Base-by-base conservation (phyloP, 306 rosid genomes). In the Glycine tomentella region DNA sequence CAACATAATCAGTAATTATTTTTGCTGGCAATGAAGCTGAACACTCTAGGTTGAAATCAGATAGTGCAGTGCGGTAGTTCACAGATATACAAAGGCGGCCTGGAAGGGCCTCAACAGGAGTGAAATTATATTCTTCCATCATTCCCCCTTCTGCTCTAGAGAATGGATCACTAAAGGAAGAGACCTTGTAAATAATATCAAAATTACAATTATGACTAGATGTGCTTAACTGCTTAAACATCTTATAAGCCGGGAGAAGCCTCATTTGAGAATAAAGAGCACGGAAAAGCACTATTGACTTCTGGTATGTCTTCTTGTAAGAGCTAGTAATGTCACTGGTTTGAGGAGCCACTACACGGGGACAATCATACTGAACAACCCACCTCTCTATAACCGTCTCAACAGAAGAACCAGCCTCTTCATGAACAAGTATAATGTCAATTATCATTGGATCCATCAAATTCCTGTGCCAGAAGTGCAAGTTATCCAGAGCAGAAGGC, bases 341-440 rank as follows among this genome's bases (percentile, higher is more conserved):
- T 72, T 83, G 97, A 81, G 88, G 89, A 84, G 89, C 78, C 80
- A 82, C 83, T 40, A 56, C 82, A 73, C 85, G 87, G 11, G 94
- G 90, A 76, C 88, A 80, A 77, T 93, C 97, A 75, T 91, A 93
- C 81, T 91, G 97, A 84, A 93, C 89, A 72, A 87, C 81, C 97
- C 97, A 93, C 89, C 97, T 91, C 89, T 93, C 97, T 80, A 93
- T 91, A 57, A 93, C 92, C 1, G 97, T 91, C 88, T 93, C 97
- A 62, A 87, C 81, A 63, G 90, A 74, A 62, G 90, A 90, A 53
- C 77, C 82, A 53, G 67, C 66, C 81, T 84, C 92, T 36, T 84
- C 88, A 59, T 84, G 97, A 76, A 91, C 97, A 40, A 93, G 88
- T 81, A 93, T 90, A 55, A 93, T 84, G 87, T 93, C 97, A 33